Evolutionary conservation across 140 eudicot genomes (phyloP).

Genomic region (Senecio squalidus): DNA sequence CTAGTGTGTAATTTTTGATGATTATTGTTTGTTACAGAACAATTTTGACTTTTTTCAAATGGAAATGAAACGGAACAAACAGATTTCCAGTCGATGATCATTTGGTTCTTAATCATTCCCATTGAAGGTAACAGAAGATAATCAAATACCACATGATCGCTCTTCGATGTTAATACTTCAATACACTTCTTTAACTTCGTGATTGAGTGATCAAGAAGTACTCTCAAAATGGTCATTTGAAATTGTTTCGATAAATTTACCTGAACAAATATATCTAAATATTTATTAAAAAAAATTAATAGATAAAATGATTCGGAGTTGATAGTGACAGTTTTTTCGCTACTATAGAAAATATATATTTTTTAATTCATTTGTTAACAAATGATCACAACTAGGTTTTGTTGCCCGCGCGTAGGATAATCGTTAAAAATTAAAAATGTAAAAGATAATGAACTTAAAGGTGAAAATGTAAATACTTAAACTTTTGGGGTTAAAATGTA

Average conservation of each 20-base stretch:
- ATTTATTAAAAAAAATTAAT: background rate
- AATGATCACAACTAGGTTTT: too few relatives aligned
- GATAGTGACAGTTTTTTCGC: too few relatives aligned
- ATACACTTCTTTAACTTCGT: slow-evolving; percentile 25
- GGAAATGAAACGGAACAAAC: slow-evolving; percentile 34
- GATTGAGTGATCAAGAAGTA: slow-evolving; percentile 38
- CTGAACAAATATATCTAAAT: slow-evolving; percentile 33
- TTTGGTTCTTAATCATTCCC: slow-evolving; percentile 8
- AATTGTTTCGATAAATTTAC: slow-evolving; percentile 40
- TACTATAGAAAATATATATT: too few relatives aligned
- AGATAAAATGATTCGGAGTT: too few relatives aligned
- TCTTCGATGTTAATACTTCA: background rate
- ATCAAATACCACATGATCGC: slow-evolving; percentile 22
- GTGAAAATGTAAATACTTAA: too few relatives aligned
- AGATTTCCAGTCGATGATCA: slow-evolving; percentile 51
- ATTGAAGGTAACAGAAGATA: slow-evolving; percentile 67
- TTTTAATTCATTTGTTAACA: too few relatives aligned
- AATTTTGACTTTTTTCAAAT: background rate
- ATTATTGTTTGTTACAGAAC: slow-evolving; percentile 9
- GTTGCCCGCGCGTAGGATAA: too few relatives aligned
- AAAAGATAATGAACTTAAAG: too few relatives aligned
- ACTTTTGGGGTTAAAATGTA: too few relatives aligned
- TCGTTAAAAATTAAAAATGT: too few relatives aligned
- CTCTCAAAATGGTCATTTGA: slow-evolving; percentile 42
- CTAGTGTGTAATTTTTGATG: slow-evolving; percentile 30